phyloP scores from a whole-genome alignment of 2,329 filamentous ascomycete species.

The Aspergillus sp. region DNA sequence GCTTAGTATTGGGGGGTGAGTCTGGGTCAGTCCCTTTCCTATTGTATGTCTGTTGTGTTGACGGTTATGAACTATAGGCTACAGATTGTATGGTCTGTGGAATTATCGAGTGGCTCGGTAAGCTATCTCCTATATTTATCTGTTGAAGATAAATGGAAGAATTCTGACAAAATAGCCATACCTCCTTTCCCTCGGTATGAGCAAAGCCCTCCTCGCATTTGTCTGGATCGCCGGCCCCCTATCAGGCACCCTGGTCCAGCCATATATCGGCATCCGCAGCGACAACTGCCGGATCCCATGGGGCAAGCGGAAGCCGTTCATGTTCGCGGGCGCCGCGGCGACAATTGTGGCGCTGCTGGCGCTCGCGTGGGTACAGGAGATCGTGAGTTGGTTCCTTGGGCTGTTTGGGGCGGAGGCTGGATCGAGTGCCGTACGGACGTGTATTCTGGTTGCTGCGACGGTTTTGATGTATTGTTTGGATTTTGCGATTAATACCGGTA shows the following conservation, averaged over 20 bases:
- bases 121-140: constrained; percentile 15
- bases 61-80: constrained; percentile 41
- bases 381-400: constrained; percentile 58
- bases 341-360: constrained; percentile 61
- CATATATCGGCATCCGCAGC: constrained; percentile 72
- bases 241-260: constrained; percentile 70
- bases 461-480: constrained; percentile 83
- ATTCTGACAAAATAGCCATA: constrained; percentile 48
- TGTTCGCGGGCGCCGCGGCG: constrained; percentile 60
- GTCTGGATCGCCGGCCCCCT: constrained; percentile 80
- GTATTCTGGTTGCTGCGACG: constrained; percentile 70
- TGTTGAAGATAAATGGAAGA: not conserved
- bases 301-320: constrained; percentile 76
- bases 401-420: constrained; percentile 64
- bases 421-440: constrained; percentile 55
- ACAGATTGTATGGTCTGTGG: constrained; percentile 93
- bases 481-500: constrained; percentile 87
- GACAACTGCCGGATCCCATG: constrained; percentile 66
- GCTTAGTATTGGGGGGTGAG: constrained; percentile 66
- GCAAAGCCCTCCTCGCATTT: constrained; percentile 72
- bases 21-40: constrained; percentile 2
- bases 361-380: constrained; percentile 66
- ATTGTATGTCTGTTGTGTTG: not conserved
- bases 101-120: constrained; percentile 81
- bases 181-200: constrained; percentile 69